Evolutionary conservation across 2,329 filamentous ascomycete genomes (phyloP), one percentile per base, ranked within the genome.

Genomic region (Colletotrichum lini): DNA sequence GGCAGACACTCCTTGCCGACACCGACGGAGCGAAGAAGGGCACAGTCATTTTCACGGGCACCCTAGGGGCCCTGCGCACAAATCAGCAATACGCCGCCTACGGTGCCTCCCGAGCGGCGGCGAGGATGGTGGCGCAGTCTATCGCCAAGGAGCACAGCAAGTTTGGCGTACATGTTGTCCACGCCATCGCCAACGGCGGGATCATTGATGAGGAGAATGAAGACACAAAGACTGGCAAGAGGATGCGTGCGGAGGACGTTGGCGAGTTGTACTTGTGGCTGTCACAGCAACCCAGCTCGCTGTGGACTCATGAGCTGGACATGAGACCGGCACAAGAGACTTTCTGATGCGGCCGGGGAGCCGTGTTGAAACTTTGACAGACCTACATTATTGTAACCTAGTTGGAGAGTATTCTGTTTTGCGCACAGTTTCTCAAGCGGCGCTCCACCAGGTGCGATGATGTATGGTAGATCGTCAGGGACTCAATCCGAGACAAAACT

Each of bases 121-220:
- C 88, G 8, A 78, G 88, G 47, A 88, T 89, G 78, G 78, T 90
- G 15, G 87, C 87, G 0, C 87, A 90, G 77, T 85, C 83, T 9
- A 77, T 90, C 53, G 87, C 87, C 0, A 84, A 87, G 47, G 88
- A 90, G 77, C 86, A 89, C 79, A 87, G 84, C 73, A 82, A 82
- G n/a, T 85, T 84, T 71, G 88, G 88, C 2, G 78, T 90, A 0
- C 87, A 90, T 77, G 87, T 89, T 4, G 87, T 86, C n/a, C 88
- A 91, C 78, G 83, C 88, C 3, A 87, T 90, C 71, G 87, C 86
- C 0, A 90, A 90, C 75, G 87, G 87, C 0, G 79, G 77, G 0
- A 89, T 90, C 65, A 80, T 79, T 40, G 88, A 89, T 75, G 85
- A 84, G 65, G 79, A 86, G 38, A 83, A 82, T 1, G 83, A 86